A percentile compares a stretch with the other conserved stretches of the same genome.
Conservation (phyloP, 129 eudicot genomes). For the Saposhnikovia divaricata region DNA sequence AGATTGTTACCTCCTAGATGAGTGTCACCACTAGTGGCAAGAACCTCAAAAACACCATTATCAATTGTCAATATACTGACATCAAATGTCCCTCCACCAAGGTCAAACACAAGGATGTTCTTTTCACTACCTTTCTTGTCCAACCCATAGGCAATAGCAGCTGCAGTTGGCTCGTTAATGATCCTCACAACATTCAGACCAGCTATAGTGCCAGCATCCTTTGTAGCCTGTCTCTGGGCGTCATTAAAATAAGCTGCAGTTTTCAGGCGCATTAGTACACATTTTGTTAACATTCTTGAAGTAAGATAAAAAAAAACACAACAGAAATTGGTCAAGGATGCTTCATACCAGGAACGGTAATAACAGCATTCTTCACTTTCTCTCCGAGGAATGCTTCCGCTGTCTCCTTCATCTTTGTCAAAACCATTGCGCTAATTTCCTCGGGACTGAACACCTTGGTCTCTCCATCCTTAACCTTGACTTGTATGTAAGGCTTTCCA, state of each 20-base stretch:
- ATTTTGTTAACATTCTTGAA: background rate
- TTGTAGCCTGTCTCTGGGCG: conserved; percentile 2
- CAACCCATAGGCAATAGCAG: background rate
- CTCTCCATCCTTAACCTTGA: conserved; percentile 3
- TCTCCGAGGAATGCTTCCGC: conserved; percentile 2
- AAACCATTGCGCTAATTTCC: conserved; percentile 5
- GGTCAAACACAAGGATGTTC: conserved; percentile 3
- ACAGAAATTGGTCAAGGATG: background rate
- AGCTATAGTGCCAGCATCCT: conserved; percentile 6
- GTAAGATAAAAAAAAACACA: background rate
- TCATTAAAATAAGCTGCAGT: background rate
- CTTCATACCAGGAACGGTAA: background rate
- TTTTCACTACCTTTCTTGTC: background rate
- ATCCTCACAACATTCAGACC: conserved; percentile 1
- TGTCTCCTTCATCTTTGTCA: conserved; percentile 6
- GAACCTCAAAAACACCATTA: conserved; percentile 8
- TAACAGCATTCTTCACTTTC: conserved; percentile 2
- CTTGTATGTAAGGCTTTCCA: background rate
- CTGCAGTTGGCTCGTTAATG: background rate
- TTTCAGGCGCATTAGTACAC: background rate
- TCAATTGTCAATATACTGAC: background rate
- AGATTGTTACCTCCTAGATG: background rate
- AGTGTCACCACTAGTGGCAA: conserved; percentile 6
- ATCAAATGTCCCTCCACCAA: conserved; percentile 4
- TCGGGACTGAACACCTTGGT: background rate